Base-by-base conservation (phyloP, 805 yeast genomes). In the Metschnikowia kofuensis region DNA sequence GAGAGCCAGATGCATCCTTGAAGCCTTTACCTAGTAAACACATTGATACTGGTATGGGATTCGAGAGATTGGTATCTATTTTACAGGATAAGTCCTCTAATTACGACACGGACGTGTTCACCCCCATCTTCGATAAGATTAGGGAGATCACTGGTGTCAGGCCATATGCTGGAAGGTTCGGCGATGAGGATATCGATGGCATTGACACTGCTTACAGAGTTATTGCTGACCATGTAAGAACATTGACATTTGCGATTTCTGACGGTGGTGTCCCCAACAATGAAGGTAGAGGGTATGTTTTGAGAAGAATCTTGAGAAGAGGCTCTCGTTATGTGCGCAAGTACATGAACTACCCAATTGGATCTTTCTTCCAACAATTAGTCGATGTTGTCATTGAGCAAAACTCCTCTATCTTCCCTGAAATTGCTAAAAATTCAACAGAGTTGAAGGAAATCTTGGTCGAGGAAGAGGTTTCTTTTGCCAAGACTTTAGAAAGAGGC, bases 261-360 rank as follows among this genome's bases (percentile, higher is more conserved):
- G 99, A 94, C 69, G 99, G 99, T 63, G 99, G 99, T 64, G 97
- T 94, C 49, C 99, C 99, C 65, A 94, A 94, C 74, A 94, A 91
- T 64, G 99, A 94, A 66, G 99, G 99, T 61, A 86, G 99, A 74
- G 99, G 99, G 61, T 94, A 94, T 64, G 99, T 94, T 39, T 76
- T 94, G 68, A 85, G 99, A 75, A 87, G 99, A 76, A 91, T 94
- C 59, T 77, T 94, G 63, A 87, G 99, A 77, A 87, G 99, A 77
- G 99, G 99, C 63, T 89, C 97, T 36, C 86, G 99, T 71, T 94
- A 89, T 64, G 97, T 86, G 40, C 86, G 98, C 70, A 94, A 94
- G 74, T 91, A 94, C 75, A 84, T 94, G 87, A 84, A 89, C 70
- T 92, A 88, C 64, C 97, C 96, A 55, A 89, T 92, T 60, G 98